Percentiles rank a stretch among this genome's conserved stretches.
These are phyloP conservation scores for Cardamine chenopodiifolia DNA, from an alignment of 345 rosid species.

Conservation along the genomic window DNA sequence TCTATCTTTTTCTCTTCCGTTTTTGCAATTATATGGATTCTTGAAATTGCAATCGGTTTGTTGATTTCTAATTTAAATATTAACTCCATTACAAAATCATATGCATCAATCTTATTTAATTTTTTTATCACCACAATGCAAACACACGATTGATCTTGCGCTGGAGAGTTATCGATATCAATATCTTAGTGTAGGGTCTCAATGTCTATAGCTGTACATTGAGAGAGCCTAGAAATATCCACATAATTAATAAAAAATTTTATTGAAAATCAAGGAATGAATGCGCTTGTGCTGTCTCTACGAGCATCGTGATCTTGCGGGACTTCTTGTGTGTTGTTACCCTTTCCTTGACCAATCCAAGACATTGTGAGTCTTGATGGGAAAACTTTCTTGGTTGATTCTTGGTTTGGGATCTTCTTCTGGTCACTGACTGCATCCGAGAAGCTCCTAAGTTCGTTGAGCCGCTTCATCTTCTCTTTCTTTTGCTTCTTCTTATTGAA, in stretches of 20 bases:
- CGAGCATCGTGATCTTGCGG: conserved; percentile 30
- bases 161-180: background rate
- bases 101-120: background rate
- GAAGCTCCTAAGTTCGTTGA: conserved; percentile 43
- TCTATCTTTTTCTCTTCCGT: conserved; percentile 28
- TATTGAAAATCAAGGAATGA: conserved; percentile 28
- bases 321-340: conserved; percentile 24
- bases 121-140: background rate
- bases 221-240: conserved; percentile 9
- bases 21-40: background rate
- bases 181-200: conserved; percentile 21
- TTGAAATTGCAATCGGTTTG: background rate
- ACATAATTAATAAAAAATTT: conserved; percentile 4
- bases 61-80: background rate
- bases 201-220: conserved; percentile 15
- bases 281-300: conserved; percentile 41
- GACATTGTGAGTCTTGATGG: conserved; percentile 34
- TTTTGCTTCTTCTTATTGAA: conserved; percentile 46
- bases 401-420: conserved; percentile 24
- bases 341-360: conserved; percentile 44
- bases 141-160: conserved; percentile 7
- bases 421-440: conserved; percentile 41
- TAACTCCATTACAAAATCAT: background rate
- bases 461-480: conserved; percentile 47
- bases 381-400: conserved; percentile 38